Percentiles rank a stretch among this genome's conserved stretches.
Evolutionary conservation across 73 alveolate species (phyloP).

Genomic region (Tetrahymena thermophila): DNA sequence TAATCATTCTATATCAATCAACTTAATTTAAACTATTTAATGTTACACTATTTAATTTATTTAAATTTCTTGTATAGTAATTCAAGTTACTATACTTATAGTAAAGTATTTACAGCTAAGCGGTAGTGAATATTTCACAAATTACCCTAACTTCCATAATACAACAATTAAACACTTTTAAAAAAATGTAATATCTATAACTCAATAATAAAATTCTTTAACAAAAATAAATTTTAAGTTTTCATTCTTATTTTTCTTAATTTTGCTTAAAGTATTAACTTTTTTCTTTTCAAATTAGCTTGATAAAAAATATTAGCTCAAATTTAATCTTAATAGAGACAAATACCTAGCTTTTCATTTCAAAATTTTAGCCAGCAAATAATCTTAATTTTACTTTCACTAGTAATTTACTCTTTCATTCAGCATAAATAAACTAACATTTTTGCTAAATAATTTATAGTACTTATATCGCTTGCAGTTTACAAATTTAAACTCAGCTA

Average conservation of each 20-base stretch:
- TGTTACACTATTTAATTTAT: too few species aligned
- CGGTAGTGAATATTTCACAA: background rate
- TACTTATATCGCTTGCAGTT: background rate
- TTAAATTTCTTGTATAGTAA: too few species aligned
- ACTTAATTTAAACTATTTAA: too few species aligned
- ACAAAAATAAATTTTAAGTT: too few species aligned
- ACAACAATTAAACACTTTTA: too few species aligned
- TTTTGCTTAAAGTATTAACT: background rate
- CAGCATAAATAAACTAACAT: background rate
- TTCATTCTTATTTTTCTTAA: too few species aligned
- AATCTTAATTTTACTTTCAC: background rate
- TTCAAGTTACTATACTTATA: too few species aligned
- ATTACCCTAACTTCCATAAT: too few species aligned
- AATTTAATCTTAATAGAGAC: background rate
- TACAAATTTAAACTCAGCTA: background rate
- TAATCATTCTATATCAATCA: background rate
- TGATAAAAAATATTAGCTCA: background rate
- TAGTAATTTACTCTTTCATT: background rate
- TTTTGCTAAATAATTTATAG: background rate
- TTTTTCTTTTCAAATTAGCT: background rate
- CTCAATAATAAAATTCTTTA: too few species aligned
- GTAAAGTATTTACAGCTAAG: background rate
- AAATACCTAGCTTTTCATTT: background rate
- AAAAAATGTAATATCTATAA: too few species aligned
- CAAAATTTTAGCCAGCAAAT: background rate